Percentiles rank a stretch among this genome's conserved stretches.
phyloP scores from a whole-genome alignment of 306 rosid species.

The Abrus pulchellus region DNA sequence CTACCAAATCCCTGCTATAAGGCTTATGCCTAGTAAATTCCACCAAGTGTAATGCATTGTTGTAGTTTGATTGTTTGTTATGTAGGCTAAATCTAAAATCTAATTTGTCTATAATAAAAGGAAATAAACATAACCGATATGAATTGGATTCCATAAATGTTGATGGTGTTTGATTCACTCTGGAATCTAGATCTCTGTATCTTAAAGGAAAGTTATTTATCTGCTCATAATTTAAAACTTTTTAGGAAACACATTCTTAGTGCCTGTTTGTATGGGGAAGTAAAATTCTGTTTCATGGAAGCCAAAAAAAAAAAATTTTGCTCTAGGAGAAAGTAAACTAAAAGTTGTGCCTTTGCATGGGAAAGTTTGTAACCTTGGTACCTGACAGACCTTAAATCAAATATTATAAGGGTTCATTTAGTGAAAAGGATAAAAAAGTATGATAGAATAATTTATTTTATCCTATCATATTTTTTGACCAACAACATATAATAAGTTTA shows the following conservation, averaged over 20 bases:
- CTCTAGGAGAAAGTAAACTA: not conserved
- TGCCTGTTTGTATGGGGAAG: not conserved
- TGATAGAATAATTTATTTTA: too few relatives aligned
- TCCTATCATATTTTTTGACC: too few relatives aligned
- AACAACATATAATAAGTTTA: too few relatives aligned
- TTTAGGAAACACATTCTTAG: not conserved
- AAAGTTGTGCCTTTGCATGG: not conserved
- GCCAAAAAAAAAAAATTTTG: not conserved
- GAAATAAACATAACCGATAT: constrained; percentile 1
- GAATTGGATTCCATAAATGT: constrained; percentile 25
- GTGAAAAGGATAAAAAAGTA: too few relatives aligned
- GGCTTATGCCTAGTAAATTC: constrained; percentile 3
- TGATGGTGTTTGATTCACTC: constrained; percentile 15
- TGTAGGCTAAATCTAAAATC: constrained; percentile 9
- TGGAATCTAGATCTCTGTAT: constrained; percentile 3
- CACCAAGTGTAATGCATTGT: not conserved
- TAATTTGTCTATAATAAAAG: not conserved
- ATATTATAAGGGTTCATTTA: not conserved
- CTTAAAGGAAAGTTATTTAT: not conserved
- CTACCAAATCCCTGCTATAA: constrained; percentile 14
- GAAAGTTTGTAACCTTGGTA: not conserved
- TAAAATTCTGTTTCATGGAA: not conserved
- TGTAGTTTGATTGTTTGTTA: not conserved
- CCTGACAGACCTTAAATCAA: not conserved
- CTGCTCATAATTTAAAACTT: not conserved